A percentile compares a stretch with the other conserved stretches of the same genome.
phyloP scores from a whole-genome alignment of 2,329 filamentous ascomycete species.

The Diaporthe amygdali region DNA sequence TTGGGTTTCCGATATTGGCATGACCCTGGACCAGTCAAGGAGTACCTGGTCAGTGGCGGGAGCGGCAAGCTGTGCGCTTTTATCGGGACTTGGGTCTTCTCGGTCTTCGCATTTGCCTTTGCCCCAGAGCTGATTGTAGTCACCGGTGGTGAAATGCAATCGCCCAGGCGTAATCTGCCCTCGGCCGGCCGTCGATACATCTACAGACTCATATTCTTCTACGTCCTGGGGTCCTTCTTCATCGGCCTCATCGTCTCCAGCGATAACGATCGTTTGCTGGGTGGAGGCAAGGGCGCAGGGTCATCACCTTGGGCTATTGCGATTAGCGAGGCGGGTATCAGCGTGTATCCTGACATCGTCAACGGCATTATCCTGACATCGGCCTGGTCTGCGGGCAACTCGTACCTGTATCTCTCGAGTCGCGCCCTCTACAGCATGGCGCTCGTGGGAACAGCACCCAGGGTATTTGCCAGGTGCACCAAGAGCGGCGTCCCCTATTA shows the following conservation, averaged over 20 bases:
- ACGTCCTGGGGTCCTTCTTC: slow-evolving; percentile 33
- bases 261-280: slow-evolving; percentile 35
- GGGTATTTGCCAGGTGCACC: slow-evolving; percentile 50
- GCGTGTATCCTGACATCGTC: slow-evolving; percentile 66
- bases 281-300: slow-evolving; percentile 37
- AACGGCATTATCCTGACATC: slow-evolving; percentile 66
- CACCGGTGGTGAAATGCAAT: slow-evolving; percentile 25
- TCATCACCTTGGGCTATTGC: slow-evolving; percentile 56
- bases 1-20: slow-evolving; percentile 52
- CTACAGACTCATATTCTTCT: slow-evolving; percentile 38
- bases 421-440: slow-evolving; percentile 51
- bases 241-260: slow-evolving; percentile 39
- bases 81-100: slow-evolving; percentile 47
- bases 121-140: slow-evolving; percentile 27
- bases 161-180: slow-evolving; percentile 27
- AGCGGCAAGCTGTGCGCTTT: slow-evolving; percentile 49
- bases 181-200: slow-evolving; percentile 32
- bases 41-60: slow-evolving; percentile 43
- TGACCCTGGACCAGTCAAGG: slow-evolving; percentile 48
- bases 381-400: slow-evolving; percentile 40
- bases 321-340: slow-evolving; percentile 64
- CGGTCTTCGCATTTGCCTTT: slow-evolving; percentile 22
- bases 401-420: slow-evolving; percentile 39
- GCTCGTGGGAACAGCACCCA: slow-evolving; percentile 52
- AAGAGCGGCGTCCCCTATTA: slow-evolving; percentile 48